A percentile compares a stretch with the other conserved stretches of the same genome.
These are phyloP conservation scores for Drechslera avenae DNA, from an alignment of 2,329 filamentous ascomycete genomes.

Conservation along the genomic window DNA sequence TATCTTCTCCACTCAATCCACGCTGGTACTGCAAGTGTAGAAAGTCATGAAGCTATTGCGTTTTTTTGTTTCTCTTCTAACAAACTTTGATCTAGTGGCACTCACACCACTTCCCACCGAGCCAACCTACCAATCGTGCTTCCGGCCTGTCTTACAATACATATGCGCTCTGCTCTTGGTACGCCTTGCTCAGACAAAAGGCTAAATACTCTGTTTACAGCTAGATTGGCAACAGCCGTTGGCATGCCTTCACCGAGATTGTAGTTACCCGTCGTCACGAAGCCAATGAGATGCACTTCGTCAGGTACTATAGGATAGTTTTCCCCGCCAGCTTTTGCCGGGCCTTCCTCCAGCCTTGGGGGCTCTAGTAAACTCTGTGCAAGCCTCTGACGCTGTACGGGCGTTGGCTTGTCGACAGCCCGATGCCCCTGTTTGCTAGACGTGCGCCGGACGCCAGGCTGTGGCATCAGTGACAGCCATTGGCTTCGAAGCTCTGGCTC, in stretches of 20 bases:
- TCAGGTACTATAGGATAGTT: conserved; percentile 71
- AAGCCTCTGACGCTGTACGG: conserved; percentile 27
- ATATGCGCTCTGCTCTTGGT: conserved; percentile 57
- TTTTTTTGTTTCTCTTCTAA: not conserved
- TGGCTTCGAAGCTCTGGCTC: conserved; percentile 63
- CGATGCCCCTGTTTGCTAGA: conserved; percentile 19
- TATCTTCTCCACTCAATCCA: not conserved
- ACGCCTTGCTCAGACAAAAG: conserved; percentile 38
- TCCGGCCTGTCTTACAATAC: conserved; percentile 82
- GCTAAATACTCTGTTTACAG: conserved; percentile 62
- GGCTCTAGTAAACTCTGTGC: conserved; percentile 36
- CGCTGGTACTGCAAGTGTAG: too few relatives aligned
- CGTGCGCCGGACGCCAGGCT: conserved; percentile 24
- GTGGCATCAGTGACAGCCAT: conserved; percentile 70
- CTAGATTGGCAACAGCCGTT: conserved; percentile 74
- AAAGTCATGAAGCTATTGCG: too few relatives aligned
- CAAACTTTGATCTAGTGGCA: not conserved
- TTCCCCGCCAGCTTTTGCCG: conserved; percentile 35
- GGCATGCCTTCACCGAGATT: conserved; percentile 77
- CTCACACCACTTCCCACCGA: conserved; percentile 70
- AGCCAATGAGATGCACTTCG: conserved; percentile 80
- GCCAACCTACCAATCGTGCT: conserved; percentile 79
- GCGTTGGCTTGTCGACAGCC: conserved; percentile 24
- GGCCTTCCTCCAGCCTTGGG: conserved; percentile 1
- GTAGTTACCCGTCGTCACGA: conserved; percentile 85